Evolutionary conservation across 108 stramenopile genomes (phyloP), one percentile per base, ranked within the genome.

Genomic region (Skeletonema costatum): DNA sequence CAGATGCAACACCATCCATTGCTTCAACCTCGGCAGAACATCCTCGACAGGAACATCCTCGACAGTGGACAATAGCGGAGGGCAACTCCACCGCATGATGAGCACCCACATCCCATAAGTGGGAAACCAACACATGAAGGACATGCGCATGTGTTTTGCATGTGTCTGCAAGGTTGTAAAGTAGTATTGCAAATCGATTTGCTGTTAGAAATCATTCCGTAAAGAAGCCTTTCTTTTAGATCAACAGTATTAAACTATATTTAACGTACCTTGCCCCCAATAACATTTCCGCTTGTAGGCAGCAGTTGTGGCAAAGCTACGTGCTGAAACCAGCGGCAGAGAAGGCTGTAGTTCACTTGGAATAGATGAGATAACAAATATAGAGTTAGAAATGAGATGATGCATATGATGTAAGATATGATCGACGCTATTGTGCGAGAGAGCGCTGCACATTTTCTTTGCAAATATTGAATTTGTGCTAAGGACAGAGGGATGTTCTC

Each of bases 11-110:
- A 36, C 92, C 95, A 72, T 96, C 95, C 84, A 93, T 74, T 39
- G 92, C 89, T 32, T 70, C 88, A 32, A 93, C 95, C 60, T 93
- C 93, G 19, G 83, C 77, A n/a, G n/a, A n/a, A n/a, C n/a, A n/a
- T n/a, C n/a, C n/a, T n/a, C n/a, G n/a, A n/a, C n/a, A 53, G 93
- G 89, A 11, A 90, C 88, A n/a, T 60, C 71, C 62, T 80, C 76
- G 64, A 68, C 84, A 59, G 78, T 62, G 14, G 80, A 78, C 72
- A 77, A n/a, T n/a, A 83, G 39, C 75, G 67, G 53, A 87, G 87
- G 44, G 86, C 83, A 58, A 88, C 83, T 72, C 53, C 73, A 60
- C 80, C 69, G 72, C 87, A 89, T 21, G 68, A 61, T 2, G 38
- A n/a, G 70, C 76, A 77, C 17, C 7, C 16, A 48, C 76, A 77